Percentiles rank a stretch among this genome's conserved stretches.
These are phyloP conservation scores for Globisporangium mamillatum DNA, from an alignment of 352 stramenopile genomes.

Conservation along the genomic window DNA sequence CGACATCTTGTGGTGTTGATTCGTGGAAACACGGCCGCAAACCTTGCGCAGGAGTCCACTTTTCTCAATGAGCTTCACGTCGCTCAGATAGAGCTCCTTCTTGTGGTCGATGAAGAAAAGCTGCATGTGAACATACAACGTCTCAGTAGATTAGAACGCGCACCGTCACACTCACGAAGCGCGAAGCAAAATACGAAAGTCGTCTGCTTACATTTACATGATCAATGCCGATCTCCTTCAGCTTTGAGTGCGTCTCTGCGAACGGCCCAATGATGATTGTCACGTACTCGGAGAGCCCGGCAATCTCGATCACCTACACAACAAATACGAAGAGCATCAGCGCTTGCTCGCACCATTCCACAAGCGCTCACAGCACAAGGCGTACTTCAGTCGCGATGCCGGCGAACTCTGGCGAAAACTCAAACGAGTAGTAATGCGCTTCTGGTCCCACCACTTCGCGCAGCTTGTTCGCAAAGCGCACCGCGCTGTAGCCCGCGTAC, in stretches of 20 bases:
- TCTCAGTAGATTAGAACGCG: neutral
- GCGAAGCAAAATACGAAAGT: neutral
- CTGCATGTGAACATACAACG: slow-evolving; percentile 18
- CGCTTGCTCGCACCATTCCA: neutral
- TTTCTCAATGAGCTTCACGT: slow-evolving; percentile 46
- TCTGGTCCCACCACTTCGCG: slow-evolving; percentile 27
- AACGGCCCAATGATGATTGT: slow-evolving; percentile 33
- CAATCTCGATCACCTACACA: slow-evolving; percentile 37
- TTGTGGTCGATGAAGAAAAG: slow-evolving; percentile 56
- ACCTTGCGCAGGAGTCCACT: slow-evolving; percentile 20
- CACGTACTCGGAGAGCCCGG: slow-evolving; percentile 34
- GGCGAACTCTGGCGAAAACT: slow-evolving; percentile 37
- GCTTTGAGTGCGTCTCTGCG: slow-evolving; percentile 22
- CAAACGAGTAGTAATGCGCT: slow-evolving; percentile 47
- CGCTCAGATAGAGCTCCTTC: slow-evolving; percentile 33
- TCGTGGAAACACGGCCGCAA: neutral
- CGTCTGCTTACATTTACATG: slow-evolving; percentile 22
- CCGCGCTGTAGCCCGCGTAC: slow-evolving; percentile 44
- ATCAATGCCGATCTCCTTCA: slow-evolving; percentile 23
- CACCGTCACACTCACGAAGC: neutral
- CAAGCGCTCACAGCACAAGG: slow-evolving; percentile 11
- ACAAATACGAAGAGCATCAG: neutral
- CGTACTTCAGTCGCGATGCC: slow-evolving; percentile 27
- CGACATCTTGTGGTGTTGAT: neutral
- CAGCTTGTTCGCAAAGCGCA: slow-evolving; percentile 40